Base-by-base conservation (phyloP, 768 basidiomycete genomes). In the Tephrocybe rancida region DNA sequence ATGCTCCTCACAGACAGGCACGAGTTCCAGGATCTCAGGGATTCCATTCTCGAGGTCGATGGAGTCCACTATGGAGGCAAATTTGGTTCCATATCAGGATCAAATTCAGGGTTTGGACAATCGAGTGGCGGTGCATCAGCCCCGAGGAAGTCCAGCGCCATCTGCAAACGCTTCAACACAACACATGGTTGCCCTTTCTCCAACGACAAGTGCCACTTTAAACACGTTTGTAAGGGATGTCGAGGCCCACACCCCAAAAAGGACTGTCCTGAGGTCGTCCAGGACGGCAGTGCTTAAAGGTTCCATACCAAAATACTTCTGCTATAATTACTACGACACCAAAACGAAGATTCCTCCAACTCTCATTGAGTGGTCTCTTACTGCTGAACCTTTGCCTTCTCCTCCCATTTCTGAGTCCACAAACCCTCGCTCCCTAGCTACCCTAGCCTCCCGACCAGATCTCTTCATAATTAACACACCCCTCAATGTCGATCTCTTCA, bases 401-500 rank as follows among this genome's bases (percentile, higher is more conserved):
- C 25, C 26, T 14, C 48, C 54, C 3, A 2, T 13, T 2, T 4
- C 5, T n/a, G 25, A 39, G 30, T 16, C 6, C 11, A 7, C n/a
- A 5, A 5, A 30, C 19, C 18, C 32, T 11, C 19, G 29, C 13
- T 3, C 1, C n/a, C n/a, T n/a, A n/a, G n/a, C n/a, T n/a, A n/a
- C n/a, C n/a, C n/a, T n/a, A n/a, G n/a, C n/a, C 10, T 27, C 24
- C n/a, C 2, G 19, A 16, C 27, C 27, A 2, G 3, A 3, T 11
- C 30, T 46, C 8, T 46, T 54, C 27, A 25, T 44, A 10, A 59
- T 76, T 11, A 47, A 63, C 0, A 70, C 66, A 0, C 74, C 71
- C 0, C 64, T 78, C 42, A 61, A 75, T 8, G 60, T 74, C 10
- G 56, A 68, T n/a, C 35, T 19, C 0, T 66, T 76, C 14, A 48